phyloP scores from a whole-genome alignment of 352 stramenopile species.

The Peronospora farinosa region DNA sequence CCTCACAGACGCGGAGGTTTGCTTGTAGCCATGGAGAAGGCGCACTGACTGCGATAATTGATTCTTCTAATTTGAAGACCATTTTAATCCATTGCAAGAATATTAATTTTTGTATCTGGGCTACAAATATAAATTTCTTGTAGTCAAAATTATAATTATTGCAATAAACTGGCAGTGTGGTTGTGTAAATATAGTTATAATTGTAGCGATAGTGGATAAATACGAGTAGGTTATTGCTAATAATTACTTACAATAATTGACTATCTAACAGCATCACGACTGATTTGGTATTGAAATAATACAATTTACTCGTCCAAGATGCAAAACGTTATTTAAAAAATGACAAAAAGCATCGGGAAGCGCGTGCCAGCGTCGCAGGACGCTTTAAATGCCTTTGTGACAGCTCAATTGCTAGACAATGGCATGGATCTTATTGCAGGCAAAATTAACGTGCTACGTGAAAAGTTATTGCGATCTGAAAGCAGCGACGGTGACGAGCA shows the following conservation, averaged over 20 bases:
- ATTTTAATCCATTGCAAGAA: slow-evolving; percentile 13
- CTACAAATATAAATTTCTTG: too few relatives aligned
- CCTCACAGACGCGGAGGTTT: slow-evolving; percentile 30
- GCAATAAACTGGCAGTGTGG: too few relatives aligned
- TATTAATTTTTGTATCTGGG: too few relatives aligned
- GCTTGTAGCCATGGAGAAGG: slow-evolving; percentile 17
- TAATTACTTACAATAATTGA: too few relatives aligned
- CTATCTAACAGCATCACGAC: too few relatives aligned
- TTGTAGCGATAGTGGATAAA: too few relatives aligned
- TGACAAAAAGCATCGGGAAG: slow-evolving; percentile 9
- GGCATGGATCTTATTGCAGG: slow-evolving; percentile 57
- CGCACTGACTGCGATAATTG: slow-evolving; percentile 40
- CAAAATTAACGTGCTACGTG: slow-evolving; percentile 61
- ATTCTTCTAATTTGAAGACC: slow-evolving; percentile 44
- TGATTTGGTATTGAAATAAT: too few relatives aligned
- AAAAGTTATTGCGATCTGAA: slow-evolving; percentile 38
- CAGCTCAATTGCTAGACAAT: slow-evolving; percentile 76
- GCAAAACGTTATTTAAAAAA: neutral
- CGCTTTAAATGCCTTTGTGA: slow-evolving; percentile 60
- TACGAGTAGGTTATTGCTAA: too few relatives aligned
- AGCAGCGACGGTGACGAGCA: slow-evolving; percentile 19
- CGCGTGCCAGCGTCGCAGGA: slow-evolving; percentile 36
- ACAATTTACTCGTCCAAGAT: too few relatives aligned
- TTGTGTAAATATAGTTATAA: too few relatives aligned
- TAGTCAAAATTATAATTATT: too few relatives aligned